Base-by-base conservation (phyloP, 108 stramenopile species). In the Cylindrotheca closterium region DNA sequence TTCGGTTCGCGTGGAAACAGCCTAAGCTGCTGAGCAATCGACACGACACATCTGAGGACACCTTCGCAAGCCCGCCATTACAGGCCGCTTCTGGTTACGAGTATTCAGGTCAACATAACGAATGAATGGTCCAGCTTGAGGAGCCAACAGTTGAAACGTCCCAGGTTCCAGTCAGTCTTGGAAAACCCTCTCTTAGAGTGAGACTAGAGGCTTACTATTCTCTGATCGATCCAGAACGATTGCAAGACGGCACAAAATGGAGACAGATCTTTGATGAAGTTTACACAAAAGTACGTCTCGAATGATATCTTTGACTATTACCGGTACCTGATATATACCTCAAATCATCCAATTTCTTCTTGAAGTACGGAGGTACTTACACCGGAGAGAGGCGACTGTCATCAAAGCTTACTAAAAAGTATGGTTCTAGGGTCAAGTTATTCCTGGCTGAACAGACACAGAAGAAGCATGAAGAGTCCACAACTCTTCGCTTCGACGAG, bases 131-230 rank as follows among this genome's bases (percentile, higher is more conserved):
- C n/a, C n/a, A n/a, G n/a, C n/a, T n/a, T n/a, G n/a, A n/a, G n/a
- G n/a, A n/a, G n/a, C n/a, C n/a, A n/a, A n/a, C n/a, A n/a, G n/a
- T n/a, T n/a, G n/a, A n/a, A n/a, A n/a, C n/a, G n/a, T n/a, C n/a
- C n/a, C 37, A 42, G 37, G 15, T 42, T 42, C 37, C 37, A 42
- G 10, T 42, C 15, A 42, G 37, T 42, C 37, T 42, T 10, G 37
- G 37, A 15, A 42, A 42, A 42, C 37, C 37, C 15, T 42, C 37
- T 42, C 37, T 42, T 42, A 7, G 37, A 42, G 37, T 42, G 10
- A 42, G 92, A 21, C 66, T 93, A 31, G 92, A 93, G 63, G 89
- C 85, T 0, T 93, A 93, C 75, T 93, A 93, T 58, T 74, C 79
- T 24, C 69, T 87, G 47, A 73, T 93, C 45, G 71, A 87, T 47